These are phyloP conservation scores for Paramecium sonneborni DNA, from an alignment of 73 alveolate genomes.

Conservation along the genomic window DNA sequence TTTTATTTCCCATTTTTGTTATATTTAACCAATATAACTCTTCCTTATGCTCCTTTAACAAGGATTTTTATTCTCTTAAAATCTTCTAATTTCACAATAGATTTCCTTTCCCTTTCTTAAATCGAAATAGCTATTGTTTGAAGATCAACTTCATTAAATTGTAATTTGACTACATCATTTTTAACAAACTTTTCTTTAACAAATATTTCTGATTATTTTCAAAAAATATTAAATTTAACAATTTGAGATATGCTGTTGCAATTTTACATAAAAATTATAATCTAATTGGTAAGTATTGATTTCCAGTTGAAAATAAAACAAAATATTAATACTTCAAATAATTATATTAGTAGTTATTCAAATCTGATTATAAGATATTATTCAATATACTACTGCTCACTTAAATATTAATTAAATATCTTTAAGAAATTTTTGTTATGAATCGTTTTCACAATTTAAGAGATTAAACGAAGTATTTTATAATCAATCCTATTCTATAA, in stretches of 20 bases:
- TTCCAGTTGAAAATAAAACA: too few relatives aligned
- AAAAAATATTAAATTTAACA: background rate
- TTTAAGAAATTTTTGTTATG: too few relatives aligned
- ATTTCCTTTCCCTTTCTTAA: background rate
- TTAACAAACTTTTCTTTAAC: background rate
- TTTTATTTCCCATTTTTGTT: constrained; percentile 73
- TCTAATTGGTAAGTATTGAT: too few relatives aligned
- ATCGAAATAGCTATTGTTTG: background rate
- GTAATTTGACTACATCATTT: background rate
- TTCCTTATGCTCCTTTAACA: constrained; percentile 90
- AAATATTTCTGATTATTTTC: background rate
- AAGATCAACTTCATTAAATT: background rate
- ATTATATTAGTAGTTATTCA: too few relatives aligned
- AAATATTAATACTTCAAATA: too few relatives aligned
- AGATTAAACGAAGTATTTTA: too few relatives aligned
- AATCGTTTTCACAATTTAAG: too few relatives aligned
- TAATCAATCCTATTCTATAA: too few relatives aligned
- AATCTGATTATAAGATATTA: too few relatives aligned
- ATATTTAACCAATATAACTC: constrained; percentile 79
- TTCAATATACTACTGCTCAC: too few relatives aligned
- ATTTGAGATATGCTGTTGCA: background rate
- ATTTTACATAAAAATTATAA: background rate
- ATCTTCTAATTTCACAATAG: background rate
- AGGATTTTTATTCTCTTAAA: constrained; percentile 63
- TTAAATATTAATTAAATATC: too few relatives aligned